Evolutionary conservation across 345 rosid genomes (phyloP), one percentile per base, ranked within the genome.

Genomic region (Moricandia arvensis): DNA sequence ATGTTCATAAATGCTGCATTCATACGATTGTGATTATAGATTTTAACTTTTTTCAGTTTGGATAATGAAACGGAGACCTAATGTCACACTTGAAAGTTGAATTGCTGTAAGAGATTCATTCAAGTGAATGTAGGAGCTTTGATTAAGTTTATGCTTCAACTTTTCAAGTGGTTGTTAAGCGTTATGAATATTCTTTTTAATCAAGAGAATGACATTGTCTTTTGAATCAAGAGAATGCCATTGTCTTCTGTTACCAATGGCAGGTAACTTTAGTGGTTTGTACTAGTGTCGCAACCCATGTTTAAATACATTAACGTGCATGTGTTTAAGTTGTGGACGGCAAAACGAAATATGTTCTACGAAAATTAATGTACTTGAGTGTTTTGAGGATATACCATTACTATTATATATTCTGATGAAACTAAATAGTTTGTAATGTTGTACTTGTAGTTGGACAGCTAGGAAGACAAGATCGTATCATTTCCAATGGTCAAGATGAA

Each of bases 401-500:
- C 10, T 55, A 55, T 30, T 15, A 29, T 66, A 9, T 66, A 45
- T 15, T 66, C 4, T 27, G 15, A 66, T 74, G 68, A 60, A 29
- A 17, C 8, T 62, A 38, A 27, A 53, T 2, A 41, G 11, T 35
- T 34, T 53, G 69, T 18, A 31, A 17, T 71, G 78, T 81, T 60
- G 51, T 17, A 55, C 6, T 38, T 76, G 66, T 63, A 90, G 96
- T 38, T 90, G 96, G 96, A 76, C 69, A 8, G 88, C 93, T 30
- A 85, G 59, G 77, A 81, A 34, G 96, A 90, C 43, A 83, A 82
- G 59, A 81, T 88, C 6, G 82, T 87, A 21, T 81, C 87, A 81
- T 90, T 90, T 64, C 96, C 90, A 2, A 90, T 90, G 0, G 91
- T 88, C 7, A 87, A 69, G 79, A 84, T 90, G 90, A 88, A 84